A percentile compares a stretch with the other conserved stretches of the same genome.
Conservation (phyloP, 164 flowering plant genomes). For the Cinnamomum micranthum region DNA sequence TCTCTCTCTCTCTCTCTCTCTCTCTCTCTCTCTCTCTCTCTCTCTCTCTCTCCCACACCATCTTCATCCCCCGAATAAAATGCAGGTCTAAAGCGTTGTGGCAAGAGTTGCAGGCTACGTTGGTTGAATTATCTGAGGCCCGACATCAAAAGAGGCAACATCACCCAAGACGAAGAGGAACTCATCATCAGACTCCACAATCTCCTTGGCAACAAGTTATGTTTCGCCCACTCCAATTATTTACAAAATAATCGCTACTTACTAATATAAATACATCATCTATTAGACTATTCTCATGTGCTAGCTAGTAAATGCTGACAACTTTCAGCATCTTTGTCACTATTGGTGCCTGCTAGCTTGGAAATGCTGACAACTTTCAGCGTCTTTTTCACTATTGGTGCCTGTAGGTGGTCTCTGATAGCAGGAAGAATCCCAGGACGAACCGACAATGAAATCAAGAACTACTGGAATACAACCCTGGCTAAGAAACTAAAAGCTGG, state of each 20-base stretch:
- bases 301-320: background rate
- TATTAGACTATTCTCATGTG: background rate
- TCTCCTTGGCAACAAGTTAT: slow-evolving; percentile 30
- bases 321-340: background rate
- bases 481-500: background rate
- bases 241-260: background rate
- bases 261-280: background rate
- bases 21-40: background rate
- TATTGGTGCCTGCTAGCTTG: background rate
- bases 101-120: slow-evolving; percentile 32
- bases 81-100: slow-evolving; percentile 30
- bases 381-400: background rate
- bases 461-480: slow-evolving; percentile 13
- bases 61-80: background rate
- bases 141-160: slow-evolving; percentile 34
- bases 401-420: slow-evolving; percentile 11
- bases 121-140: slow-evolving; percentile 38
- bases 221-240: background rate
- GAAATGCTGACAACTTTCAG: background rate
- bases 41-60: too few species aligned
- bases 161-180: slow-evolving; percentile 30
- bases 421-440: slow-evolving; percentile 17
- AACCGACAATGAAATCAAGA: slow-evolving; percentile 20
- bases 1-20: background rate
- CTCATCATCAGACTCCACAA: slow-evolving; percentile 32